Base-by-base conservation (phyloP, 208 protist genomes). In the Trypanosoma brucei region DNA sequence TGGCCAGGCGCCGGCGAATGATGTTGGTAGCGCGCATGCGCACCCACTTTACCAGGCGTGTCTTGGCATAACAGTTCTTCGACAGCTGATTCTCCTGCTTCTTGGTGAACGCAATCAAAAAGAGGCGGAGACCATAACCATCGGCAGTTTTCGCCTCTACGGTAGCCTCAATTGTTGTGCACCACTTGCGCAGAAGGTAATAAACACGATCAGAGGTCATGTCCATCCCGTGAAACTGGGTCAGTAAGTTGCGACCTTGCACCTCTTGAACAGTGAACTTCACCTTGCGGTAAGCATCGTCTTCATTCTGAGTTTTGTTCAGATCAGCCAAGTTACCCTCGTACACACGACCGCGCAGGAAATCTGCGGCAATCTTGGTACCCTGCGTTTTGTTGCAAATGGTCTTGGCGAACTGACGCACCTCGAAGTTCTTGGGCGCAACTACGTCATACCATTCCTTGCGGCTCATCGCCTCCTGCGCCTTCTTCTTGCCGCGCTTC, bases 361-460 rank as follows among this genome's bases (percentile, higher is more conserved):
- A 68, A 52, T 99, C 98, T 22, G 90, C 84, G 50, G 98, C 92
- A 56, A 98, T 88, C 73, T 84, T 95, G 55, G 82, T 98, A 70
- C 98, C 98, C 68, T 88, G 73, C 42, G 98, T 98, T 66, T 96
- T 93, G 88, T 97, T 99, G 65, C 98, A 97, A 70, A 97, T 91
- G 55, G 98, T 99, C 89, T 99, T 98, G 67, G 96, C 86, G 65
- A 99, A 88, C 62, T 94, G 76, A 64, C 96, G 92, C n/a, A 85
- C 84, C 59, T 77, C 79, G 92, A 99, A 99, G 65, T 93, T 89
- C 45, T 81, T 68, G 49, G 98, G 98, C 8, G 98, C 98, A 70
- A 98, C 96, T 51, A 99, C 86, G 65, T 98, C 90, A 79, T 99
- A 99, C 98, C 98, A 99, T 72, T 99, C 98, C 91, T 99, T 99